Evolutionary conservation across 2,329 filamentous ascomycete genomes (phyloP), one percentile per base, ranked within the genome.

Genomic region (Curvularia hawaiiensis): DNA sequence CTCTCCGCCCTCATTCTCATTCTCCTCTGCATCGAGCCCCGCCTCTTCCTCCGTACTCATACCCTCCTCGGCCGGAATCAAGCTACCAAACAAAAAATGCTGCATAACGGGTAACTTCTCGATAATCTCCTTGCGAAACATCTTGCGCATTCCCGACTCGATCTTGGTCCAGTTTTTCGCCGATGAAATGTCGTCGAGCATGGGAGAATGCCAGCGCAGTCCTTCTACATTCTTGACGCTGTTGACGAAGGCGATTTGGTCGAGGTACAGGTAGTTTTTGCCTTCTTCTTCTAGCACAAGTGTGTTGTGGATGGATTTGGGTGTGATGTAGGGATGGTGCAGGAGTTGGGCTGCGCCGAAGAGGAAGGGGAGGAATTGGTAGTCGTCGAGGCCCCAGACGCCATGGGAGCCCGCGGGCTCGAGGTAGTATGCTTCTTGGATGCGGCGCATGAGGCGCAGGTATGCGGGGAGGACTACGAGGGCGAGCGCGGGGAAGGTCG

Each of bases 51-150:
- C 83, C 46, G 81, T 83, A 61, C 86, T 90, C 95, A 99, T 98
- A 1, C 86, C 91, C 22, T 91, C 86, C 0, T 83, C 86, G 0
- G 94, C 92, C 0, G 91, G 89, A 1, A 99, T 83, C 50, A 99
- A 77, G 9, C 88, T 89, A 0, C 95, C 95, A 71, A 99, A 99
- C 53, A 99, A 73, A 68, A 99, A 99, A 76, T 99, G 96, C 78
- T 99, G 95, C 92, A 98, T 98, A 43, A 99, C 94, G 0, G 95
- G 95, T 54, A 99, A 76, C 77, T 99, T 99, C 31, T 90, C 88
- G 50, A 99, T 78, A 0, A 99, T 94, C 77, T 99, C 95, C 40
- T 89, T 90, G 50, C 94, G 84, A 72, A 98, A 98, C 96, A 99
- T 99, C 65, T 92, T 90, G 59, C 91, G 85, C 96, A 99, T 98